phyloP scores from a whole-genome alignment of 148 eudicot species.

The Silene latifolia region DNA sequence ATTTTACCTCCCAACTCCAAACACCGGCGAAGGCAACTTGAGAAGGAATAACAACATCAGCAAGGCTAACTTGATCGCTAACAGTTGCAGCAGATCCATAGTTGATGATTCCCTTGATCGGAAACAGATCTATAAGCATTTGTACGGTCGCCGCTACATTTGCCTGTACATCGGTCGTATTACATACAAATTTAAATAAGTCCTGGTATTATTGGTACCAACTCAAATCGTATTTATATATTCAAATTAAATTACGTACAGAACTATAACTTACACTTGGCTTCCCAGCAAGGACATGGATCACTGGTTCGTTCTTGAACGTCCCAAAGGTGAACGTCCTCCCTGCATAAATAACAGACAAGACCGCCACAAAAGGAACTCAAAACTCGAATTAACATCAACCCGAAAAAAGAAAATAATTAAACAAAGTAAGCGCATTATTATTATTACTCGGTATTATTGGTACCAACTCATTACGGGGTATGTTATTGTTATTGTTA shows the following conservation, averaged over 20 bases:
- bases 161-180: neutral
- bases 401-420: no score
- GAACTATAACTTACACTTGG: constrained; percentile 9
- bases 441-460: no score
- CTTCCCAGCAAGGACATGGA: constrained; percentile 19
- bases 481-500: no score
- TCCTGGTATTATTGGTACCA: no score
- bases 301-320: constrained; percentile 14
- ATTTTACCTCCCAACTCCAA: constrained; percentile 23
- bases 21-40: constrained; percentile 21
- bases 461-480: no score
- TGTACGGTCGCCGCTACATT: constrained; percentile 21
- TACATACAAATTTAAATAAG: no score
- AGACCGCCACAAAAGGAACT: no score
- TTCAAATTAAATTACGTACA: no score
- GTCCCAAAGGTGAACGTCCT: constrained; percentile 23
- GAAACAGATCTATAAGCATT: constrained; percentile 10
- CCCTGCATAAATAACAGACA: constrained; percentile 11
- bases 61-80: constrained; percentile 10
- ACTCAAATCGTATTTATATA: no score
- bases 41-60: constrained; percentile 24
- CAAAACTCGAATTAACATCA: neutral
- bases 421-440: no score
- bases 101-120: constrained; percentile 15
- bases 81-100: constrained; percentile 20